Percentiles rank a stretch among this genome's conserved stretches.
phyloP scores from a whole-genome alignment of 2,329 filamentous ascomycete genomes.

The Aspergillus sojae region DNA sequence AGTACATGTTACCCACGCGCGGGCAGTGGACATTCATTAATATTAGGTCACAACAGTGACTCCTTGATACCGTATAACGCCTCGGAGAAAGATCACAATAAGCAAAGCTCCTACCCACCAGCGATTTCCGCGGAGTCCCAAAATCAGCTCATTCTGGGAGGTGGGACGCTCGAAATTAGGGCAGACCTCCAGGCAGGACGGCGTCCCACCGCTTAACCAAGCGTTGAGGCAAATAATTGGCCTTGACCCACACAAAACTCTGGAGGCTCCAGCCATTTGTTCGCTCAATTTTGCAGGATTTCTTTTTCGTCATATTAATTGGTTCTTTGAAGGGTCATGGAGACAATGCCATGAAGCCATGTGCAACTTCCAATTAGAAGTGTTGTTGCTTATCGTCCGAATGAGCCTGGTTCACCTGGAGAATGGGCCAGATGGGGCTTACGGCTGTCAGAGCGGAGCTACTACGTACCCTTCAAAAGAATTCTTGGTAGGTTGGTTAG shows the following conservation, averaged over 20 bases:
- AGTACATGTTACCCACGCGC: not conserved
- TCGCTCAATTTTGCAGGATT: not conserved
- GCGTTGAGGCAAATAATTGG: not conserved
- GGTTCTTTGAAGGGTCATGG: not conserved
- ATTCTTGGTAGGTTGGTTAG: not conserved
- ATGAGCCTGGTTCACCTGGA: not conserved
- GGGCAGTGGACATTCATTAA: not conserved
- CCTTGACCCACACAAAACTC: not conserved
- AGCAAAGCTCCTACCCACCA: not conserved
- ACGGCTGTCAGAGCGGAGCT: not conserved
- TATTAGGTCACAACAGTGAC: not conserved
- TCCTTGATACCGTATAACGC: conserved; percentile 1
- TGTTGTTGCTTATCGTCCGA: not conserved
- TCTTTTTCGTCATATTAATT: not conserved
- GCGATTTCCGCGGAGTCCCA: conserved; percentile 1
- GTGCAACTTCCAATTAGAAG: not conserved
- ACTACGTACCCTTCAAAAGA: not conserved
- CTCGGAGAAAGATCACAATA: conserved; percentile 1
- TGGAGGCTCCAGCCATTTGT: not conserved
- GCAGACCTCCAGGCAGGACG: not conserved
- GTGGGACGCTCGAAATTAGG: not conserved
- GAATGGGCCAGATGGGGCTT: not conserved
- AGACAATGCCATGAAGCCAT: too few relatives aligned
- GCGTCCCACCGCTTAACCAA: not conserved
- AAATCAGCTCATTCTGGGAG: not conserved